Evolutionary conservation across 192 early-diverging fungal genomes (phyloP).

Genomic region (Obelidium mucronatum): DNA sequence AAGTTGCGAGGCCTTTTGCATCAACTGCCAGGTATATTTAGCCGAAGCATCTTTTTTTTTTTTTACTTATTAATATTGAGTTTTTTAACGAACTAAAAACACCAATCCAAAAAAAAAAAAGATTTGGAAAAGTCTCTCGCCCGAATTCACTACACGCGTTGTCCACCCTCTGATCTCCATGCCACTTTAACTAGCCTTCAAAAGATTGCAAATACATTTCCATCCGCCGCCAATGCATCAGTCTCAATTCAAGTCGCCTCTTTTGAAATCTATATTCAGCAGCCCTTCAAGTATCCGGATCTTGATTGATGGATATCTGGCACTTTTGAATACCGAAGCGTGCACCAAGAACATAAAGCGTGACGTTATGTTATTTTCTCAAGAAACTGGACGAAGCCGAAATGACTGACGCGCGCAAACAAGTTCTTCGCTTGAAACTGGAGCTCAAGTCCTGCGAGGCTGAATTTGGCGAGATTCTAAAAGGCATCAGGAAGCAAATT

Average conservation of each 20-base stretch:
- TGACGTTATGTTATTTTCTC: too few species aligned
- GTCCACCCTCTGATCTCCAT: conserved; percentile 66
- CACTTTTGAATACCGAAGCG: conserved; percentile 58
- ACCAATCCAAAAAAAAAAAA: neutral
- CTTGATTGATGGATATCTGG: neutral
- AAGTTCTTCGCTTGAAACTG: conserved; percentile 34
- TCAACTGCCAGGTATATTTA: conserved; percentile 37
- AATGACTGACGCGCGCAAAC: conserved; percentile 8
- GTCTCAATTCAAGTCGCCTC: conserved; percentile 4
- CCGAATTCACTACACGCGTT: conserved; percentile 71
- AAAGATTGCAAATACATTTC: conserved; percentile 23
- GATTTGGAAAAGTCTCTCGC: conserved; percentile 72
- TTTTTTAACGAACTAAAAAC: neutral
- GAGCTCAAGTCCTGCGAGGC: conserved; percentile 62
- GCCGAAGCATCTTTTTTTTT: too few species aligned
- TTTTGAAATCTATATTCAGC: conserved; percentile 2
- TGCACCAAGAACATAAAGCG: conserved; percentile 50
- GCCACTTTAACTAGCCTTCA: conserved; percentile 8
- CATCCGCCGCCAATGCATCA: neutral
- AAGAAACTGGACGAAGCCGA: too few species aligned
- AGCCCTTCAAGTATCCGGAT: neutral
- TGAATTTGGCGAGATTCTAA: conserved; percentile 61
- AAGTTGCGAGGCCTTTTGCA: conserved; percentile 55
- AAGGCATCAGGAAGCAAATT: conserved; percentile 56
- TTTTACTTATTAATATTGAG: too few species aligned